Evolutionary conservation across 306 rosid species (phyloP), one percentile per base, ranked within the genome.

Genomic region (Aeschynomene evenia): DNA sequence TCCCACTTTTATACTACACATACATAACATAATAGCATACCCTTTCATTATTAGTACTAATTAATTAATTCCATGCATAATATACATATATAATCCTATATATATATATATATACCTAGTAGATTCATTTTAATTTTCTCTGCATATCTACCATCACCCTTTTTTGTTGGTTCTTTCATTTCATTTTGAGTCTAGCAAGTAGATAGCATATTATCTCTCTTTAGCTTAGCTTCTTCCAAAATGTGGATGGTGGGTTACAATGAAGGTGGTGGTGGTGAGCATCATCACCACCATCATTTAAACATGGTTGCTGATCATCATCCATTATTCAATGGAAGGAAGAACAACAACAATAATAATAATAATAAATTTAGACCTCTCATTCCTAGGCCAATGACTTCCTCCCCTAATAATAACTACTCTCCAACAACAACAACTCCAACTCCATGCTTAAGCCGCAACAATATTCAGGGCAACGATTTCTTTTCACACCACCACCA

Each of bases 201-300:
- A 55, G 9, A n/a, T n/a, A n/a, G n/a, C n/a, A n/a, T n/a, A n/a
- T n/a, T n/a, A n/a, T n/a, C n/a, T n/a, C n/a, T n/a, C n/a, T n/a
- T n/a, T n/a, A n/a, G n/a, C n/a, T n/a, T 28, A 28, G 31, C 31
- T 28, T 28, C 5, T 28, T 28, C 18, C 64, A 68, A 71, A 29
- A 90, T 90, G 98, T 88, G 97, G 97, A 94, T 88, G 86, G 82
- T 88, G 75, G 96, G 90, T 26, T 88, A 85, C 70, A 84, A 88
- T 57, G 92, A 86, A 48, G 83, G 76, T 9, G 77, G 65, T 26
- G 95, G 45, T 12, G 45, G n/a, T n/a, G n/a, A n/a, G n/a, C n/a
- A n/a, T n/a, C n/a, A 36, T 36, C 40, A 36, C 9, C 40, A 36
- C 40, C 40, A 40, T 40, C 48, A 90, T 7, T 81, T 88, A 70